Evolutionary conservation across 805 yeast genomes (phyloP).

Genomic region (Suhomyces sp.): DNA sequence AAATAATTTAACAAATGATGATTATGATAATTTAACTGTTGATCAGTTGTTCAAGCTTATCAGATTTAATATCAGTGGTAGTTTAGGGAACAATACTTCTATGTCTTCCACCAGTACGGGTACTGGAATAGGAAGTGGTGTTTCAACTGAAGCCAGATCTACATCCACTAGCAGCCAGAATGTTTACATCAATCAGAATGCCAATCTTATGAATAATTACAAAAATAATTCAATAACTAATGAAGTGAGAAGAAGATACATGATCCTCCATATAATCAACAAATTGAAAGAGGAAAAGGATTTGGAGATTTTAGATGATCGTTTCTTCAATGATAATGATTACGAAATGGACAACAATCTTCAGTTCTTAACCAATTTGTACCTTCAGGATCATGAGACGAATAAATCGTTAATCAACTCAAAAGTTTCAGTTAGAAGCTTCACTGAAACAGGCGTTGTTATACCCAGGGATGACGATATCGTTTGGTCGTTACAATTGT

Average conservation of each 20-base stretch:
- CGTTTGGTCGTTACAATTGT: slow-evolving; percentile 85
- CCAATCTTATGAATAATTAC: slow-evolving; percentile 5
- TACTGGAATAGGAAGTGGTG: neutral
- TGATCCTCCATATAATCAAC: slow-evolving; percentile 35
- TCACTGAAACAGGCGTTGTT: slow-evolving; percentile 63
- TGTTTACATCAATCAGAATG: slow-evolving; percentile 2
- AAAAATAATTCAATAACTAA: slow-evolving; percentile 19
- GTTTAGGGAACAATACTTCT: neutral
- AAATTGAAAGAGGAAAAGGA: slow-evolving; percentile 40
- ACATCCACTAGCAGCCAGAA: neutral
- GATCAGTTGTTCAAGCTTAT: slow-evolving; percentile 40
- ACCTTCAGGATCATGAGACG: slow-evolving; percentile 34
- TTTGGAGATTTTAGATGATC: slow-evolving; percentile 31
- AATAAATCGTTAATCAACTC: slow-evolving; percentile 27
- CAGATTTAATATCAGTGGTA: slow-evolving; percentile 22
- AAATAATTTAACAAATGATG: slow-evolving; percentile 35
- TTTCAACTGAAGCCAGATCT: neutral
- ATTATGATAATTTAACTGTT: slow-evolving; percentile 36
- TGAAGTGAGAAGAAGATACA: slow-evolving; percentile 36
- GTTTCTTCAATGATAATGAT: slow-evolving; percentile 30
- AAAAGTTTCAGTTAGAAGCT: slow-evolving; percentile 35
- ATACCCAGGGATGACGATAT: slow-evolving; percentile 92
- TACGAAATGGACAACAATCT: slow-evolving; percentile 44
- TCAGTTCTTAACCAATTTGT: slow-evolving; percentile 41
- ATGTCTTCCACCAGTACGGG: no score